Base-by-base conservation (phyloP, 1,139 yeast genomes). In the Yamadazyma membranifaciens region DNA sequence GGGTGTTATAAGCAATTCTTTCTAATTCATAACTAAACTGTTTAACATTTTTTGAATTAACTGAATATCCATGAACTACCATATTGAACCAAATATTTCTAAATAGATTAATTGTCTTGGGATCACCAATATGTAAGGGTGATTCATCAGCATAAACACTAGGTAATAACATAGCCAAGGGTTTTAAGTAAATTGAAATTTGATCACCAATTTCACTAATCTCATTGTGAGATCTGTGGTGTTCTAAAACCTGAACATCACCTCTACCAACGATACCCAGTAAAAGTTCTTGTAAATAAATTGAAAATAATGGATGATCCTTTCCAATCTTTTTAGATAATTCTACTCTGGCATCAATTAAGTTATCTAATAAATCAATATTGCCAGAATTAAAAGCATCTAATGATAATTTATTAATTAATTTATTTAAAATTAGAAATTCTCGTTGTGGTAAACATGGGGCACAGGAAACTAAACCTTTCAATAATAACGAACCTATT, bases 81-180 rank as follows among this genome's bases (percentile, higher is more conserved):
- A 92, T 73, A 56, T 91, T 92, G 59, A 87, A 89, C 99, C 99
- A 94, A 37, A 88, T 81, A 59, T 92, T 87, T 55, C 95, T 79
- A 67, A 91, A 88, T 43, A 83, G 65, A 34, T 76, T 68, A 40
- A 78, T 65, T 2, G 78, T 72, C 12, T 65, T 69, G 32, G 75
- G 65, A 41, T 79, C 77, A 10, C 58, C 57, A 20, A 80, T 60
- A 25, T 55, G 47, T 42, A 70, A 59, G 3, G 71, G 71, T 43
- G 47, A 50, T 42, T 56, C 75, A 37, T 64, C 65, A 15, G 63
- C 61, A 28, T 72, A 70, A 11, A 74, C 69, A 33, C 71, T 65
- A 2, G 97, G 96, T 41, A 89, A 69, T 31, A 89, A 64, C 24
- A 68, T 73, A 0, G 97, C 94, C 49, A 92, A 68, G 0, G 97